Evolutionary conservation across 2,329 filamentous ascomycete species (phyloP), one percentile per base, ranked within the genome.

Genomic region (Cryphonectria naterciae): DNA sequence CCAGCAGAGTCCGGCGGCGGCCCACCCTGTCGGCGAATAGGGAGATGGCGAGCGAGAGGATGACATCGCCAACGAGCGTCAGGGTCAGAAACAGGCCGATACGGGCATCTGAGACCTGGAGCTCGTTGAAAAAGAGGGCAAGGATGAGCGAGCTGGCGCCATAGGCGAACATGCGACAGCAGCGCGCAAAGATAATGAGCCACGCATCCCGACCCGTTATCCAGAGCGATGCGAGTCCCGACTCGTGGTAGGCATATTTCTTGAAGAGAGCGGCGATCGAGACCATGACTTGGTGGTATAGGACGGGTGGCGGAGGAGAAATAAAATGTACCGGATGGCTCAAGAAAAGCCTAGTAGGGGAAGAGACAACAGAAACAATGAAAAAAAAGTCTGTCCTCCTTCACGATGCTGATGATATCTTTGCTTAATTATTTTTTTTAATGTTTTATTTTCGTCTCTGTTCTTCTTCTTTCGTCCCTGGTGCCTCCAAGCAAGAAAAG

Each of bases 21-120:
- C 89, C 89, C 25, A 90, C 78, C 0, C 81, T 79, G 77, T 91
- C 89, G 0, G 89, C 88, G 68, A 89, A 82, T 1, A 91, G 82
- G 0, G 89, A 88, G 28, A 91, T 78, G 25, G 85, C 77, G 6
- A 90, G 84, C 1, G 85, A 86, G 10, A 91, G 85, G 0, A 87
- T 77, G 1, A 91, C 88, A 78, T 91, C 89, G 17, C 89, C 89
- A 2, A 85, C 76, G 19, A 91, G 81, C 0, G 89, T 91, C 52
- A 91, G 79, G 0, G 86, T 89, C 88, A 91, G 90, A 75, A 91
- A 91, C 8, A 91, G 76, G 7, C 89, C 89, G 71, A 91, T 91
- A 32, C 82, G 84, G 37, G 85, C 81, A 77, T 91, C 88, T 0
- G 87, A 82, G 68, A 89, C 85, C 0, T 81, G 79, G 17, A 91